Conservation (phyloP, 768 basidiomycete genomes). For the Cytidiella melzeri region DNA sequence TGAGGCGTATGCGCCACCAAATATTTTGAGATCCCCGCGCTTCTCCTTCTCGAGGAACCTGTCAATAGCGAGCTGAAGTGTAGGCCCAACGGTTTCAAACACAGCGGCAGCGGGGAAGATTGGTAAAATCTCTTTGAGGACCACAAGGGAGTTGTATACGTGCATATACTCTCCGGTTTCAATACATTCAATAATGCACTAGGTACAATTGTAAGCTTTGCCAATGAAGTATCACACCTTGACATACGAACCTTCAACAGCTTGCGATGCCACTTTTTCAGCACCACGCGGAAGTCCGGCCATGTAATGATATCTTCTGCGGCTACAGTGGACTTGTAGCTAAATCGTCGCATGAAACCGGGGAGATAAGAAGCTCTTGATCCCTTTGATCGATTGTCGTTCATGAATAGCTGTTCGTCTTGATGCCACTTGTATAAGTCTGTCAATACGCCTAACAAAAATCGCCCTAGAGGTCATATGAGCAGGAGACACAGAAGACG, state of each 20-base stretch:
- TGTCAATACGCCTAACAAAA: constrained; percentile 70
- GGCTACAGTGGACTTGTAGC: constrained; percentile 36
- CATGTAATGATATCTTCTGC: constrained; percentile 58
- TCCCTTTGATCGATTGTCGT: constrained; percentile 60
- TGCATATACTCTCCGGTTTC: constrained; percentile 93
- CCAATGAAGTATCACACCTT: not conserved
- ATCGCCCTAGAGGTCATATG: constrained; percentile 56
- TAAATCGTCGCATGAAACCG: constrained; percentile 56
- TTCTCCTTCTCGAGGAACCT: constrained; percentile 68
- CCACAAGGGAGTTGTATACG: constrained; percentile 93
- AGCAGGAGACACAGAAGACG: not conserved
- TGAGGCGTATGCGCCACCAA: constrained; percentile 71
- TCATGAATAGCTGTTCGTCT: constrained; percentile 66
- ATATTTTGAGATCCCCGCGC: constrained; percentile 77
- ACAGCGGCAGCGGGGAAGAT: constrained; percentile 77
- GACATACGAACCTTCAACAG: constrained; percentile 51
- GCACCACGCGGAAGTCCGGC: constrained; percentile 60
- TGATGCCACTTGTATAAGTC: constrained; percentile 78
- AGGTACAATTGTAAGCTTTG: not conserved
- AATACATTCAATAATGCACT: constrained; percentile 80
- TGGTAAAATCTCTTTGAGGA: constrained; percentile 85
- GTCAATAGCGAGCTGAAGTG: constrained; percentile 56
- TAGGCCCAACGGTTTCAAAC: constrained; percentile 42
- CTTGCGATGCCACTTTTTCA: constrained; percentile 82
- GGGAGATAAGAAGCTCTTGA: constrained; percentile 59